Conservation (phyloP, 2,329 filamentous ascomycete genomes). For the Aureobasidium sp. region DNA sequence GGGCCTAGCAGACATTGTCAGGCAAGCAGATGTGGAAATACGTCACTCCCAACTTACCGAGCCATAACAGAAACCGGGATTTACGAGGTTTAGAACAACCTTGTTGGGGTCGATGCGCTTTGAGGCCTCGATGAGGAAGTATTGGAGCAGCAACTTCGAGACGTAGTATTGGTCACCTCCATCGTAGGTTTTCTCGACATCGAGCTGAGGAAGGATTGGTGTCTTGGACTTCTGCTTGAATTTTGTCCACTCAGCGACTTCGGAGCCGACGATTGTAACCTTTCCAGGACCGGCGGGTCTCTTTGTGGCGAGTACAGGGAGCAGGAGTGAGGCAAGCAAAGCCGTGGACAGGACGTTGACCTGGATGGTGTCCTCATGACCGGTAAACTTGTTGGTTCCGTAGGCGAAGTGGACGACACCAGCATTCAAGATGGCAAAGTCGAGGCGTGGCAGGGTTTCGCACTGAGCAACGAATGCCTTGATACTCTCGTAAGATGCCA, state of each 20-base stretch:
- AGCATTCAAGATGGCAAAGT: slow-evolving; percentile 32
- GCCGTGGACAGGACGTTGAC: background rate
- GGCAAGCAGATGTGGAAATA: background rate
- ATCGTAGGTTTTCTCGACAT: background rate
- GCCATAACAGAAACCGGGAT: background rate
- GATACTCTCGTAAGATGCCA: slow-evolving; percentile 22
- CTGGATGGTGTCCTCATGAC: background rate
- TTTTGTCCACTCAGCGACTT: background rate
- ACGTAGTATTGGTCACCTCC: background rate
- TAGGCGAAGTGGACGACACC: slow-evolving; percentile 22
- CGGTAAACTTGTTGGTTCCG: background rate
- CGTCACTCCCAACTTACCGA: background rate
- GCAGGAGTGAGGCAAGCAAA: background rate
- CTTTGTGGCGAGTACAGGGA: background rate
- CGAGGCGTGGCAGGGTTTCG: slow-evolving; percentile 23
- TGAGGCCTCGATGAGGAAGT: background rate
- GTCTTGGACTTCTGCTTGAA: background rate
- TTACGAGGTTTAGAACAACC: background rate
- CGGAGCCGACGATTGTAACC: background rate
- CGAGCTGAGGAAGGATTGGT: background rate
- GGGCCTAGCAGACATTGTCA: background rate
- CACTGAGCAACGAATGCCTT: slow-evolving; percentile 23
- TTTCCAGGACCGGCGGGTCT: background rate
- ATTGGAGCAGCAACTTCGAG: background rate
- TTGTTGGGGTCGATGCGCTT: background rate